Conservation (phyloP, 352 stramenopile genomes). For the Globisporangium canariense region DNA sequence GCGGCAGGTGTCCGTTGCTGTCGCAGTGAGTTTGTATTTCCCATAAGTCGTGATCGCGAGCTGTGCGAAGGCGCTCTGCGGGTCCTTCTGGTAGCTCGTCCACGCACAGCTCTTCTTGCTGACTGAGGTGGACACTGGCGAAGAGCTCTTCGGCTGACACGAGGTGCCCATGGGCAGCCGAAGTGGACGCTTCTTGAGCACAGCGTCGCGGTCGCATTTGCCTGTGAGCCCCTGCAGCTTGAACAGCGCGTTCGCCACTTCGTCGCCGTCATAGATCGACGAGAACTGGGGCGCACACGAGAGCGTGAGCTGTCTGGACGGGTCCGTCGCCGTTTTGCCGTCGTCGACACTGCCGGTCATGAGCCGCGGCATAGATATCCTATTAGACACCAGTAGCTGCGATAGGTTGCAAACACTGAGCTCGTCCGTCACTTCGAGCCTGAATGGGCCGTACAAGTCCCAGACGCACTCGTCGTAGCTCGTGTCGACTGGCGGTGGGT, state of each 20-base stretch:
- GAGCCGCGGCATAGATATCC: slow-evolving; percentile 10
- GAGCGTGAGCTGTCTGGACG: slow-evolving; percentile 8
- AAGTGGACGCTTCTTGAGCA: slow-evolving; percentile 12
- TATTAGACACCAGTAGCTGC: neutral
- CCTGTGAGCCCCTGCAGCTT: neutral
- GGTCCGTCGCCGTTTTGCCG: neutral
- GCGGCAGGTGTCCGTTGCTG: slow-evolving; percentile 35
- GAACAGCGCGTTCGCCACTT: slow-evolving; percentile 8
- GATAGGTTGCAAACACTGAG: slow-evolving; percentile 11
- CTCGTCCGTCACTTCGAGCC: slow-evolving; percentile 16
- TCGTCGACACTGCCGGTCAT: slow-evolving; percentile 8
- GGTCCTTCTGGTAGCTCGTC: slow-evolving; percentile 8
- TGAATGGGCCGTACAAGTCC: slow-evolving; percentile 14
- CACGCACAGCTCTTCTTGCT: slow-evolving; percentile 2
- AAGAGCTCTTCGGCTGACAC: neutral
- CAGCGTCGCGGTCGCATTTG: slow-evolving; percentile 10
- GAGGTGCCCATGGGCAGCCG: neutral
- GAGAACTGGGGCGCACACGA: neutral
- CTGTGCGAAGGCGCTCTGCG: neutral
- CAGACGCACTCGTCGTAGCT: slow-evolving; percentile 15
- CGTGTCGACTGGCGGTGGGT: neutral
- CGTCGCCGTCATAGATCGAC: slow-evolving; percentile 14
- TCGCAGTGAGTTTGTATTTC: slow-evolving; percentile 46
- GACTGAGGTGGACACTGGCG: neutral
- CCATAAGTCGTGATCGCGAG: slow-evolving; percentile 24